Evolutionary conservation across 371 early-diverging fungal species (phyloP), one percentile per base, ranked within the genome.

Genomic region (Encephalitozoon cuniculi): DNA sequence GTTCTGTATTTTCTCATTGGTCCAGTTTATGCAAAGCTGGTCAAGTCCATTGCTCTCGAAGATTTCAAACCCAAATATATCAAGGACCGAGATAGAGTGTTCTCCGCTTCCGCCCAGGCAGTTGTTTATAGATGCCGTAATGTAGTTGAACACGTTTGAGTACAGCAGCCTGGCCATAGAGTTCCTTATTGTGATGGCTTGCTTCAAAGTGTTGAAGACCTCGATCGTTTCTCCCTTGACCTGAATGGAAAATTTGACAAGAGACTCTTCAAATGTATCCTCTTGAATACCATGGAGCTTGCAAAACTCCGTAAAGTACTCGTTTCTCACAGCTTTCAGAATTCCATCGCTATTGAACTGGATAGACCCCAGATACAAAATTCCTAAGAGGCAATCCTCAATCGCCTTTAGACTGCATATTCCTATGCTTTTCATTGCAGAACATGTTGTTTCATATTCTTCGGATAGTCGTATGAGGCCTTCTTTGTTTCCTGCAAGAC

Each of bases 51-150:
- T 87, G 26, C 71, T 41, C 6, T 85, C 51, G 67, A 88, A 82
- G 41, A 83, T 68, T 78, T 89, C 89, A 88, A 44, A 92, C 88
- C 83, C 90, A 88, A 85, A 94, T 78, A 89, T 88, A 82, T 89
- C 89, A 25, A 88, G 78, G 41, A 88, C 85, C 55, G 85, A 84
- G 64, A 87, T 86, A 32, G 88, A 39, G 44, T 2, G 0, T 4
- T 23, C 51, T 11, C 23, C 40, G 12, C 39, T 46, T 34, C 30
- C 32, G n/a, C 25, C 66, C n/a, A 81, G 32, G 26, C 26, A 32
- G 6, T 28, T 53, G 67, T 85, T 82, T 37, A 83, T 75, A 8
- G 37, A 12, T n/a, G 43, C 3, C 23, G 83, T 66, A 21, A 83
- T 70, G 52, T 63, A 76, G 2, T 78, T 51, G 75, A 86, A 86